A percentile compares a stretch with the other conserved stretches of the same genome.
Evolutionary conservation across 371 early-diverging fungal species (phyloP).

Genomic region (Apophysomyces trapeziformis): DNA sequence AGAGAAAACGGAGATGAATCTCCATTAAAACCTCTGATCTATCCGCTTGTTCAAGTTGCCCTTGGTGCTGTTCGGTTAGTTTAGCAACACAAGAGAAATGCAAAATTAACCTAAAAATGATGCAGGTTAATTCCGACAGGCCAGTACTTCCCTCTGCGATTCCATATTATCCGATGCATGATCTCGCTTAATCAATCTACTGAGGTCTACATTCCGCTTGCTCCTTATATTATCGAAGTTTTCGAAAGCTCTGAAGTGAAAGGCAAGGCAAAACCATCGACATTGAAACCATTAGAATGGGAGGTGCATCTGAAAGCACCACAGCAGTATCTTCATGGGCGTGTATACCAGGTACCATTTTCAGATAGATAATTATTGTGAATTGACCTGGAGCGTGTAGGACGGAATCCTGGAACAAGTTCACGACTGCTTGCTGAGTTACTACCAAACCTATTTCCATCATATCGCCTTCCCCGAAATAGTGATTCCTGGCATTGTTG

Average conservation of each 20-base stretch:
- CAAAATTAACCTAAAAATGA: background rate
- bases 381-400: conserved; percentile 25
- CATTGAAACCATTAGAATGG: conserved; percentile 84
- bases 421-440: conserved; percentile 69
- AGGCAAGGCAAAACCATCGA: conserved; percentile 69
- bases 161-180: conserved; percentile 79
- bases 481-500: conserved; percentile 74
- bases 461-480: conserved; percentile 92
- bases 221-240: conserved; percentile 82
- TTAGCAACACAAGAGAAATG: background rate
- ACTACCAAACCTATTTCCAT: conserved; percentile 67
- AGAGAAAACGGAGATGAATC: conserved; percentile 51
- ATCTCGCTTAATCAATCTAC: conserved; percentile 72
- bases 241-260: conserved; percentile 59
- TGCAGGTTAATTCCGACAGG: conserved; percentile 81
- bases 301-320: conserved; percentile 75
- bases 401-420: conserved; percentile 80
- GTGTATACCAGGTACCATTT: conserved; percentile 66
- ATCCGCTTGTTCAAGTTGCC: conserved; percentile 89
- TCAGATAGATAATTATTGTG: background rate
- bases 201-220: conserved; percentile 83
- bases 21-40: conserved; percentile 79
- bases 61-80: conserved; percentile 71
- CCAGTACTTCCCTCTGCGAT: conserved; percentile 89
- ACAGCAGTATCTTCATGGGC: conserved; percentile 79